Conservation (phyloP, 352 stramenopile genomes). For the Phytophthora pseudosyringae region DNA sequence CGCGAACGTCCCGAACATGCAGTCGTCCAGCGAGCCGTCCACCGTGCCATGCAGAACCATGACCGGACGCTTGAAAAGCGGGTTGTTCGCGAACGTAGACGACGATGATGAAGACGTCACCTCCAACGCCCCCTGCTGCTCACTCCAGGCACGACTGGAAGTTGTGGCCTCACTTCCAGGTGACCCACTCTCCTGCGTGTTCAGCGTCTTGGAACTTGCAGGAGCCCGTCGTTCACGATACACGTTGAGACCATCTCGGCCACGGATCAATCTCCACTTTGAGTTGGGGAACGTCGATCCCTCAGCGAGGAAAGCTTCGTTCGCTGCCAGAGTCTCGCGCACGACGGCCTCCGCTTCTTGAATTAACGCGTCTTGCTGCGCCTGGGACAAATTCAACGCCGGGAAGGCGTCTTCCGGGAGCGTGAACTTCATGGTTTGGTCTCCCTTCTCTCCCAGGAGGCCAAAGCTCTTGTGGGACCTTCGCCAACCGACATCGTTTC, state of each 20-base stretch:
- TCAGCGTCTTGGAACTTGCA: background rate
- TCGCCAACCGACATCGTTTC: conserved; percentile 2
- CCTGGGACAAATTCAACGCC: conserved; percentile 32
- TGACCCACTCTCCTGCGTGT: conserved; percentile 10
- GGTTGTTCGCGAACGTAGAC: conserved; percentile 14
- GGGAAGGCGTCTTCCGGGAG: conserved; percentile 48
- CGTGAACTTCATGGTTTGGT: conserved; percentile 45
- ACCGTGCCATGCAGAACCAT: conserved; percentile 50
- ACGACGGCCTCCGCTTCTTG: conserved; percentile 49
- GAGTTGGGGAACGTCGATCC: conserved; percentile 32
- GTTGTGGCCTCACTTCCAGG: conserved; percentile 14
- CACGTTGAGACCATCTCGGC: conserved; percentile 42
- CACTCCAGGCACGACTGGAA: conserved; percentile 13
- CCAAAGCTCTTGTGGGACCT: conserved; percentile 11
- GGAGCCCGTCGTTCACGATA: conserved; percentile 28
- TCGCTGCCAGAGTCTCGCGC: conserved; percentile 44
- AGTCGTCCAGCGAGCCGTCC: conserved; percentile 57
- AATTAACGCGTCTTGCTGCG: conserved; percentile 35
- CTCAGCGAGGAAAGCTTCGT: conserved; percentile 43
- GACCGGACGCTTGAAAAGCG: conserved; percentile 34
- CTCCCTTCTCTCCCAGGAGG: background rate
- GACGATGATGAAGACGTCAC: conserved; percentile 5
- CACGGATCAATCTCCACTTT: conserved; percentile 51
- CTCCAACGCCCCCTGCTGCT: conserved; percentile 9
- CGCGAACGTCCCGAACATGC: conserved; percentile 48